Evolutionary conservation across 805 yeast genomes (phyloP).

Genomic region (Crinitomyces ghanaensis): DNA sequence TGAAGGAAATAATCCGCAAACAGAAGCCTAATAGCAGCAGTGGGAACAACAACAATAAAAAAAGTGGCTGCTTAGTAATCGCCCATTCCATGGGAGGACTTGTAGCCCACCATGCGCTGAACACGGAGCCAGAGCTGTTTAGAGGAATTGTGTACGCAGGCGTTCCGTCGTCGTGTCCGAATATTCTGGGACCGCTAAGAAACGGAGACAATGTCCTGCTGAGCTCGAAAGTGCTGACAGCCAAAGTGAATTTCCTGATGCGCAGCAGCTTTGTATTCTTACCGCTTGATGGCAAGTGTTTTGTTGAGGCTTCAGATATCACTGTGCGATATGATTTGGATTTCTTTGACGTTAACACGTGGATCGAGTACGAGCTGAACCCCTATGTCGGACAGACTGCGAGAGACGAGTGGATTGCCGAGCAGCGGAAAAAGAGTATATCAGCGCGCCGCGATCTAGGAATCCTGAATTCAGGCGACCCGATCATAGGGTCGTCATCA

Average conservation of each 20-base stretch:
- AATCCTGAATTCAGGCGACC: background rate
- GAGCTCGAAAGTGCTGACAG: conserved; percentile 62
- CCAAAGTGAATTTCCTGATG: conserved; percentile 80
- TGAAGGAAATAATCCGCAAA: conserved; percentile 29
- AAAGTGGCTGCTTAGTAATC: conserved; percentile 54
- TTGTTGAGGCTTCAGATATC: conserved; percentile 39
- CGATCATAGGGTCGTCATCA: background rate
- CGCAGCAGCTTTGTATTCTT: conserved; percentile 70
- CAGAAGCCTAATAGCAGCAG: conserved; percentile 4
- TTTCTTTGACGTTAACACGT: conserved; percentile 66
- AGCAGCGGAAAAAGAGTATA: no score
- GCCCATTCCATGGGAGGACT: conserved; percentile 96
- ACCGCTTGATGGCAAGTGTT: conserved; percentile 66
- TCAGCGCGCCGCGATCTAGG: background rate
- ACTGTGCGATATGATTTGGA: conserved; percentile 36
- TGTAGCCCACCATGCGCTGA: conserved; percentile 69
- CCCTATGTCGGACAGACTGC: conserved; percentile 57
- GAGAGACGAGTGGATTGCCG: no score
- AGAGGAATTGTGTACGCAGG: conserved; percentile 76
- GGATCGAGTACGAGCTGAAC: conserved; percentile 66
- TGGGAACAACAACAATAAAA: conserved; percentile 30
- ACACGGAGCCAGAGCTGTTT: conserved; percentile 52
- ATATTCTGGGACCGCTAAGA: conserved; percentile 75
- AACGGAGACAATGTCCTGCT: conserved; percentile 71
- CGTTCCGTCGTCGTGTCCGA: conserved; percentile 71